Evolutionary conservation across 805 yeast genomes (phyloP), one percentile per base, ranked within the genome.

Genomic region (Pichia membranifaciens): DNA sequence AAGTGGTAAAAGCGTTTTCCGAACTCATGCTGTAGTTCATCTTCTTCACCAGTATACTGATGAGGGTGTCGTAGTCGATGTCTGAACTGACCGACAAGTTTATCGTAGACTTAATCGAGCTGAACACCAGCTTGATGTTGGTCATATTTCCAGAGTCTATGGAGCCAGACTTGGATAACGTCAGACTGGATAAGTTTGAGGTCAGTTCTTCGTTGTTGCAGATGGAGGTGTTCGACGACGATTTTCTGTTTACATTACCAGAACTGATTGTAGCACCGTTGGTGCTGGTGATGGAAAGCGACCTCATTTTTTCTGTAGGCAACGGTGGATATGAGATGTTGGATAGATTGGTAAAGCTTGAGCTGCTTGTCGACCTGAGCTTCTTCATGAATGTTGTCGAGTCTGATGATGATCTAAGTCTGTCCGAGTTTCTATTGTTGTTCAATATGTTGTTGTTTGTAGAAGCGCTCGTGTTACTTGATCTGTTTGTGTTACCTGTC

Each of bases 11-110:
- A 41, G 40, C 31, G 43, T 41, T 62, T 21, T 82, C 84, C 5
- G 33, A 20, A 51, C 76, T 79, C 33, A 87, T 77, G 50, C 79
- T 78, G 38, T 70, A 75, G 40, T 76, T 67, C 48, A 87, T 70
- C 39, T 76, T 81, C 10, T 70, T 54, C 68, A 59, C 78, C 73
- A 33, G 72, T 57, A 36, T 78, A 69, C 47, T 74, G 69, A 49
- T 72, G 62, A 66, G 53, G 16, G 60, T 59, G 2, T 31, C 18
- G 37, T 50, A 66, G 13, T 39, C 15, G 4, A 54, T 45, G 8
- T 49, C 52, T 5, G 58, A 40, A 9, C 84, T 78, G 3, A 87
- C 81, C 52, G 84, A 74, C 54, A 84, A 69, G 43, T 87, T 78
- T 54, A 87, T 81, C 15, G 84, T 76, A 52, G 75, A 76, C 18